phyloP scores from a whole-genome alignment of 164 flowering plant species.

The Tinospora cordifolia region DNA sequence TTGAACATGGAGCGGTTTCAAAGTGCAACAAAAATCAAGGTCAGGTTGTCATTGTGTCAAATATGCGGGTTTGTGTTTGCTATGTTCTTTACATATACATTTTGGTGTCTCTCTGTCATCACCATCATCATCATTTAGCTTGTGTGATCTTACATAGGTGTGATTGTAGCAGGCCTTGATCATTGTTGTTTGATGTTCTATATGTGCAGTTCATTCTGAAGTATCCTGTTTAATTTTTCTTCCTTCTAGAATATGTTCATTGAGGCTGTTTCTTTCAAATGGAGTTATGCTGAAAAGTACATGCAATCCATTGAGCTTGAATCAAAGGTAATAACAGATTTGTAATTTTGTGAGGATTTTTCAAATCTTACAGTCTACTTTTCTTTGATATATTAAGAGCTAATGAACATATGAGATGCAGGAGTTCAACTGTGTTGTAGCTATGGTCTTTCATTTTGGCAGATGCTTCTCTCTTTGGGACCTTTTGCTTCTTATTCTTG shows the following conservation, averaged over 20 bases:
- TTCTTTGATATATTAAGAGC: neutral
- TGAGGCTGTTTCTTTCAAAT: slow-evolving; percentile 51
- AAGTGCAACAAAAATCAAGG: slow-evolving; percentile 57
- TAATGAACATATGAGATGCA: neutral
- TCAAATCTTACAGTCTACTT: neutral
- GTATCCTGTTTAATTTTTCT: neutral
- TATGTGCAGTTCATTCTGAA: neutral
- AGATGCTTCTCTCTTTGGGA: too few relatives aligned
- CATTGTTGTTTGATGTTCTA: neutral
- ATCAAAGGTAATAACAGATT: slow-evolving; percentile 46
- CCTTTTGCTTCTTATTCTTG: neutral
- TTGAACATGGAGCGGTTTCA: slow-evolving; percentile 45
- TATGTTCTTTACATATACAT: neutral
- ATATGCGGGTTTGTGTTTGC: neutral
- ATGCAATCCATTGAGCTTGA: slow-evolving; percentile 67
- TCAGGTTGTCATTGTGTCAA: slow-evolving; percentile 16
- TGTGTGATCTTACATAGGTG: slow-evolving; percentile 3
- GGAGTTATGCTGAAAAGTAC: slow-evolving; percentile 51
- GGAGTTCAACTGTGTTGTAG: too few relatives aligned
- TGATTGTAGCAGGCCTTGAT: neutral
- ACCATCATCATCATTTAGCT: neutral
- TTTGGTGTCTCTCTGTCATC: neutral
- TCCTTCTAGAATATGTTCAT: slow-evolving; percentile 52
- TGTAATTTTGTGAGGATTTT: neutral
- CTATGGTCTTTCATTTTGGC: too few relatives aligned